Base-by-base conservation (phyloP, 192 early-diverging fungal genomes). In the Cladochytrium replicatum region DNA sequence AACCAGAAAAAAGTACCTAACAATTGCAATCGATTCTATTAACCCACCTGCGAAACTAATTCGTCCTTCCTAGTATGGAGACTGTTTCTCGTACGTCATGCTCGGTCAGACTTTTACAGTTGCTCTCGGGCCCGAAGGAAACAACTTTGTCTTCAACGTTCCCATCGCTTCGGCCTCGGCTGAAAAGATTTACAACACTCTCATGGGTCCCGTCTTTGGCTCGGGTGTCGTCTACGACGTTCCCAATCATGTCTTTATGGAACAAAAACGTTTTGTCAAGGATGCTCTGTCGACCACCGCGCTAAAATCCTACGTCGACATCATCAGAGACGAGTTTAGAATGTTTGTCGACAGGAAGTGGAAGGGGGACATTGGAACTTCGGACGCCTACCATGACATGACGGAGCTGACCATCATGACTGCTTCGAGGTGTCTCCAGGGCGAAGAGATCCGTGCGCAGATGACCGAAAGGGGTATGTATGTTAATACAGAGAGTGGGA, bases 251-350 rank as follows among this genome's bases (percentile, higher is more conserved):
- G 73, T 90, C 41, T 82, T 98, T 53, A 95, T 98, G 92, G 91
- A 98, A 70, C 94, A 98, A 71, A 98, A 98, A 75, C 91, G 87
- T 74, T 93, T 98, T 69, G 83, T 96, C 60, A 98, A 98, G 75
- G 80, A 88, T 45, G 83, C 86, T 34, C 73, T 98, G 55, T 83
- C 87, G 45, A 79, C 78, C 43, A 82, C 92, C 21, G 87, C 81
- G 55, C 88, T 98, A 68, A 74, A 84, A 44, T 60, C 79, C 26
- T 92, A 96, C 70, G 75, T 96, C 27, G 86, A 90, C 31, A 81
- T 90, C 57, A 81, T 96, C 45, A 69, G 78, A 26, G 67, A 85
- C 46, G 95, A 98, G 68, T 77, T 82, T 45, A 64, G 63, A 43
- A 74, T 77, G 30, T 94, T 91, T 63, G 81, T 96, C 50, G 51